phyloP scores from a whole-genome alignment of 106 monocot species.

The Iris macrosiphon region DNA sequence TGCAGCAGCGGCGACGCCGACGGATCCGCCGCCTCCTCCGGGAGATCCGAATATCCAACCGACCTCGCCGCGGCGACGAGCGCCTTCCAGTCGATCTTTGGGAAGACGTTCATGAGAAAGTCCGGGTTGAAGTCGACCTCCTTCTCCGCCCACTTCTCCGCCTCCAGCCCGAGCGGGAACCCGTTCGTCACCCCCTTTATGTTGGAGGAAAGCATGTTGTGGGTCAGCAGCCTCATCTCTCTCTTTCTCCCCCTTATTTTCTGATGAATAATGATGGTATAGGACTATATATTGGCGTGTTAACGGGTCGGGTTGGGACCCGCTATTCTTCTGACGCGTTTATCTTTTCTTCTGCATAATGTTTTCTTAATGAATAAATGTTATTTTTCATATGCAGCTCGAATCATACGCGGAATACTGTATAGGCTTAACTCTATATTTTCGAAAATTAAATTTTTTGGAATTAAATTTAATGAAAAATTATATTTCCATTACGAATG shows the following conservation, averaged over 20 bases:
- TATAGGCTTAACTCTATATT: no score
- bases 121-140: conserved; percentile 83
- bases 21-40: conserved; percentile 34
- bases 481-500: no score
- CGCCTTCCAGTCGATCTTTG: conserved; percentile 74
- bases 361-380: no score
- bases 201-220: conserved; percentile 97
- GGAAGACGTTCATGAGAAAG: conserved; percentile 70
- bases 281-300: no score
- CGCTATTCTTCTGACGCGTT: no score
- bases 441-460: no score
- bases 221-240: conserved; percentile 87
- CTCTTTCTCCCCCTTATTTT: background rate
- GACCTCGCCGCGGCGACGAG: conserved; percentile 52
- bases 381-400: no score
- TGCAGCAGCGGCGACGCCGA: conserved; percentile 20
- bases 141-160: conserved; percentile 43
- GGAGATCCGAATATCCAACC: conserved; percentile 47
- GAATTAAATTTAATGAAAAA: no score
- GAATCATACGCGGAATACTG: no score
- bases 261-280: no score
- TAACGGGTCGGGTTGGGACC: no score
- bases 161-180: conserved; percentile 72
- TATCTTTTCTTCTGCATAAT: no score
- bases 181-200: conserved; percentile 84